Conservation (phyloP, 208 protist species). For the Kentomonas sorsogonicus region DNA sequence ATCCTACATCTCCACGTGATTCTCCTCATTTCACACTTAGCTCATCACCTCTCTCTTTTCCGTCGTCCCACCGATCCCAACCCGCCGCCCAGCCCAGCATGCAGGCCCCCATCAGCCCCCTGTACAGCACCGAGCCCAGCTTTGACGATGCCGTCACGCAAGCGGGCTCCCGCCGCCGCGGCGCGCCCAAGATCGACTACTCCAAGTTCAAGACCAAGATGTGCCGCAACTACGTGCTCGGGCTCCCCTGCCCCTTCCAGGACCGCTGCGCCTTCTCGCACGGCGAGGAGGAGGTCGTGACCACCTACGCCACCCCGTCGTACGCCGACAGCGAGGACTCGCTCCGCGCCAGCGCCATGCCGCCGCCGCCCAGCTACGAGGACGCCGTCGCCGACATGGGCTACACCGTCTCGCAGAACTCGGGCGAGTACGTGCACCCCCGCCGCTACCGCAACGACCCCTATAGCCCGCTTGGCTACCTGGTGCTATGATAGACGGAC, state of each 20-base stretch:
- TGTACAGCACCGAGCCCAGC: too few relatives aligned
- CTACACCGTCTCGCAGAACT: slow-evolving; percentile 3
- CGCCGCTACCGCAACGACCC: slow-evolving; percentile 83
- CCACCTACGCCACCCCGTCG: slow-evolving; percentile 13
- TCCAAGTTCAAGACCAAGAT: slow-evolving; percentile 84
- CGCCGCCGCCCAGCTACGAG: slow-evolving; percentile 68
- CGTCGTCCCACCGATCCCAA: too few relatives aligned
- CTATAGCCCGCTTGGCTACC: too few relatives aligned
- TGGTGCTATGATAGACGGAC: too few relatives aligned
- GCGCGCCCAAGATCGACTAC: slow-evolving; percentile 60
- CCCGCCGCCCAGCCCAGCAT: too few relatives aligned
- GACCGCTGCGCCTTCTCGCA: slow-evolving; percentile 86
- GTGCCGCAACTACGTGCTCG: slow-evolving; percentile 78
- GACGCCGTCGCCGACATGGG: slow-evolving; percentile 25
- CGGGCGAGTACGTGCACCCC: slow-evolving; percentile 60
- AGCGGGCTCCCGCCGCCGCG: slow-evolving; percentile 20
- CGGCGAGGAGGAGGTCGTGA: slow-evolving; percentile 33
- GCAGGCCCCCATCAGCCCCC: slow-evolving; percentile 5
- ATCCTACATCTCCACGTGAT: too few relatives aligned
- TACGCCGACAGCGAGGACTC: slow-evolving; percentile 2
- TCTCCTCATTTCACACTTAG: too few relatives aligned
- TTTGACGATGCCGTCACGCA: too few relatives aligned
- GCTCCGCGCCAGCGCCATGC: slow-evolving; percentile 8
- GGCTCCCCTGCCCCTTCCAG: slow-evolving; percentile 69
- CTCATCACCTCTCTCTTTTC: too few relatives aligned